These are phyloP conservation scores for Gaeumannomyces sp. DNA, from an alignment of 2,329 filamentous ascomycete genomes.

Conservation along the genomic window DNA sequence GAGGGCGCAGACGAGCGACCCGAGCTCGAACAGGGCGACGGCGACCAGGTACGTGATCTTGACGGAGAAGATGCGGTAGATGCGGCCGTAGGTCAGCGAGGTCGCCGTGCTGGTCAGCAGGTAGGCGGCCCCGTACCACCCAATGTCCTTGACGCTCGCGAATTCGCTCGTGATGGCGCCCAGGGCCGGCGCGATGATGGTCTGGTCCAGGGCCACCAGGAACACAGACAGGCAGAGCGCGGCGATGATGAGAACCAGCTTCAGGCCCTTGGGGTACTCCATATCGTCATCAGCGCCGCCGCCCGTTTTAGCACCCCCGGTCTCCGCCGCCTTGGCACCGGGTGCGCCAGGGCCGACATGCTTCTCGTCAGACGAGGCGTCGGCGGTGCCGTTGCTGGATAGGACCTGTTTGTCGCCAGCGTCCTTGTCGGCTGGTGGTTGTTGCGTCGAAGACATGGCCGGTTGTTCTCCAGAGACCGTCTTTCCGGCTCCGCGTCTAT, in stretches of 20 bases:
- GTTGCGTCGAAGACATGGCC: too few species aligned
- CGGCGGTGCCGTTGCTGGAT: neutral
- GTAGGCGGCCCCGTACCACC: conserved; percentile 41
- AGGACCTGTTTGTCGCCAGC: neutral
- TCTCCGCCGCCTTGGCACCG: neutral
- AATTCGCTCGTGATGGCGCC: conserved; percentile 35
- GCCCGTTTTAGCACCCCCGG: neutral
- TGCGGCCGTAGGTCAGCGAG: conserved; percentile 37
- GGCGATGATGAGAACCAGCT: conserved; percentile 34
- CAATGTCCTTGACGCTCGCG: conserved; percentile 22
- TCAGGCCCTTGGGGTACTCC: conserved; percentile 33
- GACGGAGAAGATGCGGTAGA: conserved; percentile 40
- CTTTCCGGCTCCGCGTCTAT: neutral
- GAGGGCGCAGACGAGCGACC: conserved; percentile 26
- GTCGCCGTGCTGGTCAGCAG: conserved; percentile 39
- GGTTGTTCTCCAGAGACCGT: neutral
- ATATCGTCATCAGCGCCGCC: conserved; percentile 4
- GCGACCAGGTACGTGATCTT: conserved; percentile 32
- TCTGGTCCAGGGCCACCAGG: conserved; percentile 28
- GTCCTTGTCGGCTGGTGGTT: too few species aligned
- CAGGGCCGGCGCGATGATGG: conserved; percentile 12
- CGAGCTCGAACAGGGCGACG: conserved; percentile 15
- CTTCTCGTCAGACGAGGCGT: neutral
- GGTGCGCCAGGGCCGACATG: neutral
- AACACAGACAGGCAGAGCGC: conserved; percentile 42